These are phyloP conservation scores for Stachybotrys elegans DNA, from an alignment of 2,329 filamentous ascomycete genomes.

Conservation along the genomic window DNA sequence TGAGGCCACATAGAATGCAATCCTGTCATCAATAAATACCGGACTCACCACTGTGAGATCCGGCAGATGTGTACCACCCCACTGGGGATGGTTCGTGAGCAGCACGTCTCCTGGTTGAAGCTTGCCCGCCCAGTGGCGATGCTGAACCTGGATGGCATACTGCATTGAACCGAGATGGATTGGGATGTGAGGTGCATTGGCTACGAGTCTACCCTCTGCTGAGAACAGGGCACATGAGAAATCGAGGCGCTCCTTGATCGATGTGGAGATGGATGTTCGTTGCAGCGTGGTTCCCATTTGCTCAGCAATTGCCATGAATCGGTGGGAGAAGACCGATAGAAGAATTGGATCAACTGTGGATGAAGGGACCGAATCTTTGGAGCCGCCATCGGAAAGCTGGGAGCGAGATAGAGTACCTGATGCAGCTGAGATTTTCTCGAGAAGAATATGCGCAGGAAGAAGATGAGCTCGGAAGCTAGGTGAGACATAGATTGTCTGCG, in stretches of 20 bases:
- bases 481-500: not conserved
- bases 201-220: slow-evolving; percentile 66
- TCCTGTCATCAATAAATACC: slow-evolving; percentile 25
- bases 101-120: slow-evolving; percentile 30
- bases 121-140: slow-evolving; percentile 56
- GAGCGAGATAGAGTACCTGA: too few relatives aligned
- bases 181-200: slow-evolving; percentile 71
- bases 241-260: slow-evolving; percentile 76
- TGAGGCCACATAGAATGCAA: slow-evolving; percentile 23
- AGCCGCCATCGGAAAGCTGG: too few relatives aligned
- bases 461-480: slow-evolving; percentile 11
- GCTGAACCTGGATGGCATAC: slow-evolving; percentile 69
- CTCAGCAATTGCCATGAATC: slow-evolving; percentile 81
- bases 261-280: slow-evolving; percentile 72
- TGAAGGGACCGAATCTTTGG: slow-evolving; percentile 34
- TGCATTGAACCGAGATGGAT: slow-evolving; percentile 76
- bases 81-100: slow-evolving; percentile 20
- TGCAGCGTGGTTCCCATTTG: slow-evolving; percentile 79
- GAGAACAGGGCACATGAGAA: slow-evolving; percentile 80
- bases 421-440: slow-evolving; percentile 22
- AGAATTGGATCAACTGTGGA: slow-evolving; percentile 62
- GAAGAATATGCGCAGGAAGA: slow-evolving; percentile 22
- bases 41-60: slow-evolving; percentile 56
- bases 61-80: slow-evolving; percentile 22
- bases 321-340: slow-evolving; percentile 71